These are phyloP conservation scores for Hericium erinaceus DNA, from an alignment of 768 basidiomycete genomes.

Conservation along the genomic window DNA sequence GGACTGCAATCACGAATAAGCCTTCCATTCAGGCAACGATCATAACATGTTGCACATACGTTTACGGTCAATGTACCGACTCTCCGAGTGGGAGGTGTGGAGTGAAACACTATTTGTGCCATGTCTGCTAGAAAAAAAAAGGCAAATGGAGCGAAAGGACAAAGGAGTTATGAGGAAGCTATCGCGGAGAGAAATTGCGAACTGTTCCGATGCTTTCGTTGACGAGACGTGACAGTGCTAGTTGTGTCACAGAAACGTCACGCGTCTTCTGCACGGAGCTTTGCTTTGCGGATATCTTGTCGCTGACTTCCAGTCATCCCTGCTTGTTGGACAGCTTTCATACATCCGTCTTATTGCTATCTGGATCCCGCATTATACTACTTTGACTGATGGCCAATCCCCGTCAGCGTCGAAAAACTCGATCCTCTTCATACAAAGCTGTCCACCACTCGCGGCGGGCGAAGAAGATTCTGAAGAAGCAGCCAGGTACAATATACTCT, in stretches of 20 bases:
- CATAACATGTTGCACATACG: constrained; percentile 12
- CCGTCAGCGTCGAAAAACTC: constrained; percentile 80
- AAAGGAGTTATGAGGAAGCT: background rate
- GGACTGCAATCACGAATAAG: constrained; percentile 13
- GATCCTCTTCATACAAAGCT: constrained; percentile 65
- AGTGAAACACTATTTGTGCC: constrained; percentile 27
- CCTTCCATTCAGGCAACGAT: background rate
- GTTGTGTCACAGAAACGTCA: background rate
- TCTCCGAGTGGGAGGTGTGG: constrained; percentile 18
- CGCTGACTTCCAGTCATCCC: background rate
- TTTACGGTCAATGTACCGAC: constrained; percentile 11
- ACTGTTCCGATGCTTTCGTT: background rate
- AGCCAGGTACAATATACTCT: constrained; percentile 45
- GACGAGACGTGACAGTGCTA: background rate
- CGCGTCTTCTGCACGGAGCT: background rate
- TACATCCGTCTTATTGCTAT: constrained; percentile 5
- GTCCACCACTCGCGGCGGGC: constrained; percentile 69
- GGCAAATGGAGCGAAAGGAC: too few relatives aligned
- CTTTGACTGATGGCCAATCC: constrained; percentile 74
- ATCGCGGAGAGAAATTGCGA: background rate
- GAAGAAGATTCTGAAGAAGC: constrained; percentile 71
- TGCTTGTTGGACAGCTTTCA: background rate
- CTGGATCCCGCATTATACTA: background rate
- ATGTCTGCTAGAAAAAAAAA: constrained; percentile 13
- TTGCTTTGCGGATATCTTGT: background rate